Evolutionary conservation across 305 asterid species (phyloP), one percentile per base, ranked within the genome.

Genomic region (Salvia sclarea): DNA sequence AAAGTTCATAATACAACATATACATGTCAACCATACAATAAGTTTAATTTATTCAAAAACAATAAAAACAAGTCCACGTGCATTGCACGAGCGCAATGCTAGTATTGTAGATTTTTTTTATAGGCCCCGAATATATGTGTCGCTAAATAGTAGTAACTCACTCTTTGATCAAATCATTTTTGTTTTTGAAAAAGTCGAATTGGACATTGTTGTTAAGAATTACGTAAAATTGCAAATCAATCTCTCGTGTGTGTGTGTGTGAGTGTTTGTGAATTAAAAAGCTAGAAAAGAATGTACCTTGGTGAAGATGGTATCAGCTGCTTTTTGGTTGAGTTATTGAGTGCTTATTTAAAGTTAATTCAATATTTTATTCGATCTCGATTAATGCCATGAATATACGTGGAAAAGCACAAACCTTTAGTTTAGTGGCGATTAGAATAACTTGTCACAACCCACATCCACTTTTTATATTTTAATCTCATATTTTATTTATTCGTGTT

Each of bases 371-470:
- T 67, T 40, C 28, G n/a, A 54, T 67, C 40, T 43, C 44, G 67
- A 61, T 52, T 10, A 54, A n/a, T 54, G 72, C 25, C 16, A 66
- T 66, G 62, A 66, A 66, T 66, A 65, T 65, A 65, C 71, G 60
- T 66, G 62, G 62, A 66, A 66, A 66, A 66, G 71, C 40, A n/a
- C 11, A 66, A 66, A 24, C 28, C 56, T 24, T 62, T 63, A 21
- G 71, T 40, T 48, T 41, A 54, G 55, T 55, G 64, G 64, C 28
- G 63, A 40, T 54, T 67, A 14, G 28, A 67, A 54, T 17, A 65
- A 18, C 21, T 21, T 61, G 2, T 8, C 53, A 60, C 31, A 6
- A 38, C n/a, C 20, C 54, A n/a, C 37, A 22, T n/a, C 5, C 21
- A 18, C 43, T 2, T 48, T 64, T 28, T 30, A 9, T 17, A 59